Evolutionary conservation across 176 grass and related monocot genomes (phyloP), one percentile per base, ranked within the genome.

Genomic region (Miscanthus lutarioriparius): DNA sequence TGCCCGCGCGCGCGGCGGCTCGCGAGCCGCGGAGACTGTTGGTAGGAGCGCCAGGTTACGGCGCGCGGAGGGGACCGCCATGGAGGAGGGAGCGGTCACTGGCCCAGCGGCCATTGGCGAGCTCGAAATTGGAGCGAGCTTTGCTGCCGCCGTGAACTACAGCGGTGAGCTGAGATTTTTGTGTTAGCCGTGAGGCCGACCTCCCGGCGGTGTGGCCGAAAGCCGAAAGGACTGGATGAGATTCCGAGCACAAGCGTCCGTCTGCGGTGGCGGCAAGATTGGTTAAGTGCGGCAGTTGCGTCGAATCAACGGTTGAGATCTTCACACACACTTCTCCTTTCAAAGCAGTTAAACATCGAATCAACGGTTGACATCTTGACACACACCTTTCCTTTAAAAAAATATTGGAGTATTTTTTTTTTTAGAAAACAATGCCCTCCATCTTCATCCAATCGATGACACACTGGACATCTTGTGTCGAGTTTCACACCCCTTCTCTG

Each of bases 101-200:
- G 80, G 74, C 37, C 75, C 61, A 67, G 45, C 47, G 38, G 84
- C 84, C 88, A 90, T 90, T 75, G 4, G 56, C 22, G 67, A 37
- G 73, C 72, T 38, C 23, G 84, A 58, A 17, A 23, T 40, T 32
- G 54, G 72, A 51, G 7, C 5, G 44, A 75, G 70, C 38, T 64
- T 23, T 27, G 79, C 32, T 17, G 47, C 47, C 44, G 64, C 44
- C 30, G 30, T 10, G 78, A 36, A 14, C 30, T 4, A 14, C 4
- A 32, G 59, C 0, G 69, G 36, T 1, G 87, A 58, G 81, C 3
- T 35, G 33, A 36, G 36, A 80, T 80, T 67, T 74, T 67, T 80
- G 23, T 19, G 17, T 6, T 20, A 10, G 30, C 20, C 44, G 32
- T 17, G 65, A 70, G 45, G 78, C 45, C 67, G 80, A 41, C 28